Conservation (phyloP, 73 alveolate species). For the Paramecium biaurelia region DNA sequence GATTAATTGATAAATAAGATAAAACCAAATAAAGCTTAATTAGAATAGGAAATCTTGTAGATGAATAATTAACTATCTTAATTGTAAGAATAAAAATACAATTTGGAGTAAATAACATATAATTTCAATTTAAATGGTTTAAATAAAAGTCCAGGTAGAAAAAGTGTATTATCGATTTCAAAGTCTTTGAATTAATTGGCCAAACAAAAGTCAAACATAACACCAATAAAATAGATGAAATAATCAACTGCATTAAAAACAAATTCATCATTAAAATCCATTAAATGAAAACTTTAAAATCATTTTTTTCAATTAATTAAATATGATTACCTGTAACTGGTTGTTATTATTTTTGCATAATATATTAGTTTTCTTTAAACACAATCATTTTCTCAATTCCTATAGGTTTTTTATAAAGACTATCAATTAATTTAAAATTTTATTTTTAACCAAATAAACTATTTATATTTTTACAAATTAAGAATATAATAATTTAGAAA, state of each 20-base stretch:
- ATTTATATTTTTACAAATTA: too few relatives aligned
- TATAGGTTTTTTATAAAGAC: too few relatives aligned
- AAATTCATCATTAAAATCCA: constrained; percentile 1
- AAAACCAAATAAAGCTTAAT: constrained; percentile 13
- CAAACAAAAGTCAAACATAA: neutral
- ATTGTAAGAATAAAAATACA: neutral
- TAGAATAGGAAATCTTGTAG: neutral
- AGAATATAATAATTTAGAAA: too few relatives aligned
- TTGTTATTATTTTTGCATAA: neutral
- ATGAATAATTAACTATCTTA: neutral
- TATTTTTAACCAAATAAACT: too few relatives aligned
- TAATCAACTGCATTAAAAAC: neutral
- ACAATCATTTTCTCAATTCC: constrained; percentile 40
- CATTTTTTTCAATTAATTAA: constrained; percentile 16
- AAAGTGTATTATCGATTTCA: neutral
- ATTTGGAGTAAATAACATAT: neutral
- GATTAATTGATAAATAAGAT: neutral
- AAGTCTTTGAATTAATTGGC: neutral
- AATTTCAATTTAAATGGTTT: neutral
- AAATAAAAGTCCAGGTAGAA: neutral
- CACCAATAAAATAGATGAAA: neutral
- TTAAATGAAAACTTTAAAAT: neutral
- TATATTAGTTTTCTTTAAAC: neutral
- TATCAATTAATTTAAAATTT: too few relatives aligned
- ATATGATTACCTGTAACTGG: neutral